Base-by-base conservation (phyloP, 495 filamentous ascomycete genomes). In the Tuber brumale region DNA sequence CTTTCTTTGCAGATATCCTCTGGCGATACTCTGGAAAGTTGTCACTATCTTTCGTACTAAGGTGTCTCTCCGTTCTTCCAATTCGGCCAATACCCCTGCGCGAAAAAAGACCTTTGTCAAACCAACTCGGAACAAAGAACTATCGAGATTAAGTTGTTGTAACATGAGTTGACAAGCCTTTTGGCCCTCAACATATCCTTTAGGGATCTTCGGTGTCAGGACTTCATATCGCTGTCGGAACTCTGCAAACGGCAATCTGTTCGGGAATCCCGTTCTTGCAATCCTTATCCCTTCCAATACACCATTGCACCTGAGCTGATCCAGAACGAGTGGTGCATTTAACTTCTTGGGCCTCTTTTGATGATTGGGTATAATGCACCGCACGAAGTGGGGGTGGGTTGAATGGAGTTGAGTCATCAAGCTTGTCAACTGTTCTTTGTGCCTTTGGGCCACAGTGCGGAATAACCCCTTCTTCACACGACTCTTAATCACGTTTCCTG, bases 71-170 rank as follows among this genome's bases (percentile, higher is more conserved):
- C 94, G 91, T 84, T 98, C 96, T 88, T 99, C 96, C 44, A 99
- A 87, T 80, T 98, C 96, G 39, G 96, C 96, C 37, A 99, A 88
- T 9, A 99, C 95, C 73, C 96, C 96, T 70, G 96, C 94, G 74
- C 95, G 87, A 87, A 99, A 99, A 86, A 99, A 99, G 12, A 99
- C 95, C 81, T 99, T 99, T 37, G 96, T 97, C 46, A 97, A 85
- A 70, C 96, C 96, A 76, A 99, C 93, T 39, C 96, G 92, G 84
- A 95, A 99, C 69, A 96, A 89, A 3, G 93, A 86, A 75, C 86
- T 88, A 82, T 99, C 95, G 81, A 98, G 87, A 27, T 89, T 90
- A 7, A 99, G 88, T 84, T 92, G 94, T 72, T 97, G 92, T 7
- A 99, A 87, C 90, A 99, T 97, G 37, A 94, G 89, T 44, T 89